Base-by-base conservation (phyloP, 1,284 basidiomycete genomes). In the Trametes versicolor region DNA sequence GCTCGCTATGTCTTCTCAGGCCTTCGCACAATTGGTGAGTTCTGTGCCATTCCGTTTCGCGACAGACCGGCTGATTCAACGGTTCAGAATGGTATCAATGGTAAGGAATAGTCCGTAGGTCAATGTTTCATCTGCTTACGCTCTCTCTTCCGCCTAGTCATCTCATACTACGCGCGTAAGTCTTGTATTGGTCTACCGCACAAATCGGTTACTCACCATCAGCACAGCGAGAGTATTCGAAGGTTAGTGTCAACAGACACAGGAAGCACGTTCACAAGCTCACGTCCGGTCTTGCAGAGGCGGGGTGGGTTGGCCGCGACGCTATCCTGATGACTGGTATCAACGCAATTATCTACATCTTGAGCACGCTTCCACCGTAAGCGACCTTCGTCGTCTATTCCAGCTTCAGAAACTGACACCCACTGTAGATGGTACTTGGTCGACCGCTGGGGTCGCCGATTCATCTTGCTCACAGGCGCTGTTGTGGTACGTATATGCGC, bases 251-350 rank as follows among this genome's bases (percentile, higher is more conserved):
- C 19, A 32, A 37, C 6, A 15, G 8, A 21, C 19, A 23, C 52
- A 7, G 10, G 13, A 29, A 4, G 27, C 39, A 39, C 23, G 43
- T 17, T 9, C 19, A 25, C 32, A 9, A 52, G 17, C 27, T 49
- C 25, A 49, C 5, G 48, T 15, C 19, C 3, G 13, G 10, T 13
- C 12, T 7, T 4, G 23, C 80, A 95, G 93, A 93, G 83, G 97
- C 97, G 50, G 97, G 97, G 49, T 99, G 97, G 97, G 87, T 98
- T 64, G 97, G 97, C n/a, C 87, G 97, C 57, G 91, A 98, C 73
- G 97, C 97, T 4, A 90, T 99, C 68, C 84, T 99, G 23, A 99
- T 99, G 97, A 96, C 97, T 1, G 97, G 97, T 8, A 95, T 98
- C 76, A 98, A 98, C 74, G 88, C 92, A 9, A 80, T 96, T 63